Base-by-base conservation (phyloP, 2,329 filamentous ascomycete genomes). In the Chaetothyriales sp. region DNA sequence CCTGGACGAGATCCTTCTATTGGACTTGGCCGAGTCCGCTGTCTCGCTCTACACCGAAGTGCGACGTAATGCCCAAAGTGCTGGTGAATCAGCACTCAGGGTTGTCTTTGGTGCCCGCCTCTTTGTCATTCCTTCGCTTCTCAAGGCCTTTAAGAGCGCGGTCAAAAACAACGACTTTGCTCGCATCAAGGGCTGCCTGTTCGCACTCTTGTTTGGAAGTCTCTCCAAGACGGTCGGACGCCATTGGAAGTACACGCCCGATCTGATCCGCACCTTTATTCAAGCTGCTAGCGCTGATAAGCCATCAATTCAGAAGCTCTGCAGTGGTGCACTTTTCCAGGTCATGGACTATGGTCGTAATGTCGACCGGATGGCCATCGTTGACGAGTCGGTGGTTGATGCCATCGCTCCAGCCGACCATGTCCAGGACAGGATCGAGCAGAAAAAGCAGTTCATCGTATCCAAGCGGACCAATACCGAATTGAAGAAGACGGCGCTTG, bases 11-110 rank as follows among this genome's bases (percentile, higher is more conserved):
- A 76, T 74, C 12, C 70, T 98, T 10, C 73, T 98, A 1, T 73
- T 94, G 15, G 89, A 98, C 64, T 75, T 98, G 39, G 87, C 89
- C 4, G 79, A 93, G 59, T 95, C 90, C 0, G 88, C 85, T 56
- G 81, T 94, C 2, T 96, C 90, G 0, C 72, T 86, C 3, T 98
- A 98, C 64, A 92, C 92, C 0, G 92, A 98, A 63, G 92, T 96
- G 48, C 84, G 93, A n/a, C 79, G 89, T 28, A 89, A 89, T 49
- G 92, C 92, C 2, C 92, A 98, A 65, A 84, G 82, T 54, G 87
- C 92, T 0, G 84, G 87, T 51, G 93, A 98, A 65, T 93, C 92
- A 0, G 92, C 92, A 0, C 77, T 96, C 28, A 95, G 95, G 69
- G 84, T 85, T 25, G 76, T 98, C 10, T 84, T 94, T 58, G 92